phyloP scores from a whole-genome alignment of 257 asterid species.

The Capsicum pubescens region DNA sequence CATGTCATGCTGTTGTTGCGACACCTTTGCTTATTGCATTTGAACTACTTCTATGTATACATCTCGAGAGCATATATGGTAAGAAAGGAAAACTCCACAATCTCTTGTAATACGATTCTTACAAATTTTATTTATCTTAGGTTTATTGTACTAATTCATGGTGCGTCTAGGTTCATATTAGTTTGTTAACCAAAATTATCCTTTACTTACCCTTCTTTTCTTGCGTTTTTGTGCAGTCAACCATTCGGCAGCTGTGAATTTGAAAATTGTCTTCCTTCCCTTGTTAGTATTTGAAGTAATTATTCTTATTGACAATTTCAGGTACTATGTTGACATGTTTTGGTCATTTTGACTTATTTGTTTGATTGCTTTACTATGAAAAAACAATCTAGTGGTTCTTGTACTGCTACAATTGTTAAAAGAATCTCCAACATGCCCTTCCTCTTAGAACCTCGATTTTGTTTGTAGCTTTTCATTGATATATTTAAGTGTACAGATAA shows the following conservation, averaged over 20 bases:
- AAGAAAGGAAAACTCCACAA: constrained; percentile 49
- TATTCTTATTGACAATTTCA: constrained; percentile 85
- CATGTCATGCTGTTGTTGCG: constrained; percentile 97
- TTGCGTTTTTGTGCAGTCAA: constrained; percentile 53
- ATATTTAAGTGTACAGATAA: not conserved
- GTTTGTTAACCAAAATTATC: constrained; percentile 25
- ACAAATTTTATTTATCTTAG: not conserved
- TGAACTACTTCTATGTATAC: constrained; percentile 95
- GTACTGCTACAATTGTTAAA: not conserved
- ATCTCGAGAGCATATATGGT: constrained; percentile 86
- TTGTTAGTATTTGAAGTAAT: constrained; percentile 79
- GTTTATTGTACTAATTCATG: constrained; percentile 2
- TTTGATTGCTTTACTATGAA: constrained; percentile 25
- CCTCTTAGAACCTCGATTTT: constrained; percentile 5
- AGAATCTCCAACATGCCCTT: constrained; percentile 16
- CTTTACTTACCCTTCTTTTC: constrained; percentile 12
- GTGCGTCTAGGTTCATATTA: constrained; percentile 13
- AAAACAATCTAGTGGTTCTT: constrained; percentile 18
- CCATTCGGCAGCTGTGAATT: constrained; percentile 70
- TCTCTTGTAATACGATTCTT: not conserved
- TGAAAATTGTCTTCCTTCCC: constrained; percentile 91
- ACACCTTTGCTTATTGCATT: constrained; percentile 90
- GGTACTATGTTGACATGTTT: constrained; percentile 53
- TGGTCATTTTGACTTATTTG: constrained; percentile 29
- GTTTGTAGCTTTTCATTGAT: not conserved